Base-by-base conservation (phyloP, 2,329 filamentous ascomycete genomes). In the Gnomoniopsis smithogilvyi region DNA sequence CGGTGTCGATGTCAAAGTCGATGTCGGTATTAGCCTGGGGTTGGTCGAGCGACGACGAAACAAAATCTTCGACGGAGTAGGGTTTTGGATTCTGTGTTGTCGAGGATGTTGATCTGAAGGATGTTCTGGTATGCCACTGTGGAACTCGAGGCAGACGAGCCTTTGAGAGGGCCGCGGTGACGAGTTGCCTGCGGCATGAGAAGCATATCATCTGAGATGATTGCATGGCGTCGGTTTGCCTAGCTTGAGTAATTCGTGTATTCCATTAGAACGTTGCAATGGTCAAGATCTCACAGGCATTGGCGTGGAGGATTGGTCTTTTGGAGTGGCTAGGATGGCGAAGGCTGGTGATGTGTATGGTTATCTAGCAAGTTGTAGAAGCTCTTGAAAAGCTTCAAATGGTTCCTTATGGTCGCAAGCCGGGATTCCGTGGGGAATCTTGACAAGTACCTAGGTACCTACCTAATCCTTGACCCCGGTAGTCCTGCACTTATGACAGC, bases 81-180 rank as follows among this genome's bases (percentile, higher is more conserved):
- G 11, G n/a, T 19, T 54, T 54, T 41, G 45, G 21, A 21, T 8
- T 26, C 19, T 57, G 46, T 43, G 21, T n/a, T 4, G 46, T 41
- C 21, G 46, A 21, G 15, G 57, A 51, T 38, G 30, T 36, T 21
- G 54, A 51, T 46, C 53, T 52, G 24, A 51, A 11, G 15, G n/a
- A 8, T 30, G 54, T 22, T 38, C 26, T 51, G 30, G 54, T 14
- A 22, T 57, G 57, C 60, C 53, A 60, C 49, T 48, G 60, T 21
- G 52, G 52, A 22, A 51, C 24, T 34, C 22, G 49, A 33, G 50
- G 52, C 45, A 46, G 49, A 66, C 58, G 36, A 70, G 65, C 26
- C 64, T 60, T 54, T 47, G 45, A 52, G 19, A 55, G 53, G 26
- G 57, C 51, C 11, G 56, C 47, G 33, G 34, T 56, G 49, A 56